Conservation (phyloP, 2,329 filamentous ascomycete species). For the Aspergillus phoenicis region DNA sequence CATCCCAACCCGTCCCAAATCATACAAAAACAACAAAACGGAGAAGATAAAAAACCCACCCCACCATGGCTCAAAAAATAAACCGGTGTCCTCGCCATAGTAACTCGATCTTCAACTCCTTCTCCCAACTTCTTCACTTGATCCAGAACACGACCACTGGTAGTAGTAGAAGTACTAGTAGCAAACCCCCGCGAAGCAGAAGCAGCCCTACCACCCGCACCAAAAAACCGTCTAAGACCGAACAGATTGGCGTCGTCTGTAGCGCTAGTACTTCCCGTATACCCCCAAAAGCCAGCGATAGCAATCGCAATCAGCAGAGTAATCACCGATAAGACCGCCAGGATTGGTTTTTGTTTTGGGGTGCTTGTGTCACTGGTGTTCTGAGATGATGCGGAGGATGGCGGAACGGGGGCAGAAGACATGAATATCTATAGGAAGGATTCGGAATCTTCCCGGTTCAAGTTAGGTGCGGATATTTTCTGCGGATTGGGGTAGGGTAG, state of each 20-base stretch:
- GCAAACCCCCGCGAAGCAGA: background rate
- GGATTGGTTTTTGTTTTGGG: background rate
- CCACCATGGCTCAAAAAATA: conserved; percentile 58
- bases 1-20: background rate
- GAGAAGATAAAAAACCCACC: conserved; percentile 27
- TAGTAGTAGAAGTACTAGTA: background rate
- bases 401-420: background rate
- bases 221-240: conserved; percentile 28
- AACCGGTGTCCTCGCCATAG: conserved; percentile 46
- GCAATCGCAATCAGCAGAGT: background rate
- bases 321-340: background rate
- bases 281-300: background rate
- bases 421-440: background rate
- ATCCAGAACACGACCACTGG: background rate
- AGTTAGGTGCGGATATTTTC: background rate
- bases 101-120: conserved; percentile 20
- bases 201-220: background rate
- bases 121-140: background rate
- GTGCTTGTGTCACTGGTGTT: background rate
- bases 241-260: conserved; percentile 30
- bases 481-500: background rate
- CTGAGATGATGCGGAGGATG: background rate
- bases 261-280: background rate
- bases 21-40: background rate
- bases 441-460: background rate